phyloP scores from a whole-genome alignment of 2,329 filamentous ascomycete genomes.

The Fusarium sp. region DNA sequence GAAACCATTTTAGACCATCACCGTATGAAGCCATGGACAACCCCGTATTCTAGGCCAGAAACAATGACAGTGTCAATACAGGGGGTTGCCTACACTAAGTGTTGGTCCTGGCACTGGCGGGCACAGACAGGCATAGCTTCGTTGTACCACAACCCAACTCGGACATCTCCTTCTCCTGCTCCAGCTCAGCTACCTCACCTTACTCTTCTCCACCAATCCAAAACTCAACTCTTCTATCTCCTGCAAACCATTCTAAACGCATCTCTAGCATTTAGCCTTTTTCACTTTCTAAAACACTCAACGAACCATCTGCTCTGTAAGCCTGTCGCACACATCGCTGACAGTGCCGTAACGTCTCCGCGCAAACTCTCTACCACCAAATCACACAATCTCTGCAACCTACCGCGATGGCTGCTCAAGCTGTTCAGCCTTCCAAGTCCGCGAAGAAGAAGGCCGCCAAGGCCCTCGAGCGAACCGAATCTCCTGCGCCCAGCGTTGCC shows the following conservation, averaged over 20 bases:
- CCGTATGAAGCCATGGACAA: neutral
- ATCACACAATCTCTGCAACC: slow-evolving; percentile 12
- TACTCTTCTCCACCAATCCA: slow-evolving; percentile 19
- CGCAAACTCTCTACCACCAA: slow-evolving; percentile 36
- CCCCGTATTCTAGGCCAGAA: slow-evolving; percentile 44
- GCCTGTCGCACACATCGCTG: slow-evolving; percentile 29
- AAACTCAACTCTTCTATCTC: slow-evolving; percentile 6
- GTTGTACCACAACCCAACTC: slow-evolving; percentile 25
- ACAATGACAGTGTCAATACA: slow-evolving; percentile 36
- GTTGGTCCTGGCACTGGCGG: slow-evolving; percentile 10
- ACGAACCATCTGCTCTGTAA: slow-evolving; percentile 16
- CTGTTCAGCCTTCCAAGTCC: slow-evolving; percentile 69
- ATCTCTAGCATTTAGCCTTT: slow-evolving; percentile 7
- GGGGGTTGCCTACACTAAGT: slow-evolving; percentile 36
- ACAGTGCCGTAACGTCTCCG: slow-evolving; percentile 29
- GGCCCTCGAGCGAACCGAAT: slow-evolving; percentile 61
- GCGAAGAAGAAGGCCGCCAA: slow-evolving; percentile 73
- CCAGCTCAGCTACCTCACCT: slow-evolving; percentile 2
- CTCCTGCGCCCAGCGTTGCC: slow-evolving; percentile 60
- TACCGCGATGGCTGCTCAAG: slow-evolving; percentile 68
- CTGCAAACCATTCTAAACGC: slow-evolving; percentile 5
- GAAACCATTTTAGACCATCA: neutral
- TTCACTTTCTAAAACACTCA: neutral
- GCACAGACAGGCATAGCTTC: slow-evolving; percentile 23
- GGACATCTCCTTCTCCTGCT: slow-evolving; percentile 18